Conservation (phyloP, 73 alveolate species). For the Vitrella brassicaformis region DNA sequence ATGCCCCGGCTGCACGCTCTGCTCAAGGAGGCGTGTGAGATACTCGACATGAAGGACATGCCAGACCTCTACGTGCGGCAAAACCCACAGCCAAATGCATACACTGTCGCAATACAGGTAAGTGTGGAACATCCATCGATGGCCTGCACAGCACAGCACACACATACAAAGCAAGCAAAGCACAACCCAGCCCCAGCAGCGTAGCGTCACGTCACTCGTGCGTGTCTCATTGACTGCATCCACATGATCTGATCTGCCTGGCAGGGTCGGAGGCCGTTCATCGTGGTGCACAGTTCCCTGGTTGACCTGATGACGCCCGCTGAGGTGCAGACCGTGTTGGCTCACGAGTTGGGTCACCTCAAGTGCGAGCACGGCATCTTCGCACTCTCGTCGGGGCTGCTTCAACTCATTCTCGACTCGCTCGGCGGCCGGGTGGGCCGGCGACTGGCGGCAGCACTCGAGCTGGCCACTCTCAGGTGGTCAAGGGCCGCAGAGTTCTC, state of each 20-base stretch:
- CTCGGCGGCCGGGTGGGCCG: no score
- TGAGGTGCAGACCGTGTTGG: not conserved
- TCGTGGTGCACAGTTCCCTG: not conserved
- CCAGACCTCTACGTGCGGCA: not conserved
- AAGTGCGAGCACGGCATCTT: not conserved
- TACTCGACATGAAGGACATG: not conserved
- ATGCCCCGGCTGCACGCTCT: not conserved
- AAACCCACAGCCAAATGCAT: not conserved
- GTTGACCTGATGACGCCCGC: not conserved
- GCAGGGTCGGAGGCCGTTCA: not conserved
- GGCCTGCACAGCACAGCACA: no score
- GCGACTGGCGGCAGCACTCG: no score
- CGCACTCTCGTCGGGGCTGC: no score
- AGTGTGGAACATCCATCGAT: no score
- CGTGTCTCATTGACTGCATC: no score
- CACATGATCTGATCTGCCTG: not conserved
- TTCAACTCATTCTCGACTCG: no score
- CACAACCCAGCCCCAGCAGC: no score
- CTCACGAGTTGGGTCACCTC: conserved; percentile 3
- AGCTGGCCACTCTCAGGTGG: no score
- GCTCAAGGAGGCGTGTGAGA: conserved; percentile 1
- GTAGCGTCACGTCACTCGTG: no score
- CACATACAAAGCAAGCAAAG: no score
- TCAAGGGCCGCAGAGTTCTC: not conserved
- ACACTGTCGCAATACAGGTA: not conserved